Percentiles rank a stretch among this genome's conserved stretches.
phyloP scores from a whole-genome alignment of 1,284 basidiomycete species.

The Vanrija humicola region DNA sequence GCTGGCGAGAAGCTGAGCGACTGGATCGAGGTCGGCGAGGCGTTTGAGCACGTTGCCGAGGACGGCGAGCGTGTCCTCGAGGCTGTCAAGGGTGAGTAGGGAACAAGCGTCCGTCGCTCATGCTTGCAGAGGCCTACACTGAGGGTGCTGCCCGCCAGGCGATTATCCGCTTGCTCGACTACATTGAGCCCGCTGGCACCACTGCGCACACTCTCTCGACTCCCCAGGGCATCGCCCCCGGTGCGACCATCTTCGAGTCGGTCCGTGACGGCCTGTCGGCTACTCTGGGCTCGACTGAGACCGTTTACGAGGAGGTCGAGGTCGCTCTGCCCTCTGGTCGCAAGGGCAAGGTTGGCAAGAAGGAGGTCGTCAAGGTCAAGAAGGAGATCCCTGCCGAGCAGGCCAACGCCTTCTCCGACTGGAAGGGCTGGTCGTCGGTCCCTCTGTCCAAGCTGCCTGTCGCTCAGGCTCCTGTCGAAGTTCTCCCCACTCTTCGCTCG shows the following conservation, averaged over 20 bases:
- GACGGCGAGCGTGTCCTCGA: conserved; percentile 40
- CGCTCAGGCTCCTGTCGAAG: conserved; percentile 41
- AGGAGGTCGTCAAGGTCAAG: conserved; percentile 38
- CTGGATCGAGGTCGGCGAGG: conserved; percentile 48
- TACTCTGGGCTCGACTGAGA: conserved; percentile 17
- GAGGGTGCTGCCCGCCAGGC: conserved; percentile 53
- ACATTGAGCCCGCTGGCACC: conserved; percentile 49
- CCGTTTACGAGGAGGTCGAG: conserved; percentile 35
- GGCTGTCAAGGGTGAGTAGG: conserved; percentile 42
- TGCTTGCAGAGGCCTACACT: conserved; percentile 50
- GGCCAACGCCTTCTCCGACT: conserved; percentile 48
- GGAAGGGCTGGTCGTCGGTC: conserved; percentile 32
- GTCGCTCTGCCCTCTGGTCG: conserved; percentile 26
- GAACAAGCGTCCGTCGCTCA: not conserved
- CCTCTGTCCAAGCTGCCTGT: conserved; percentile 43
- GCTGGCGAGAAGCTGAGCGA: conserved; percentile 48
- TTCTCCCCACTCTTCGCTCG: conserved; percentile 47
- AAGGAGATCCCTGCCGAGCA: conserved; percentile 34
- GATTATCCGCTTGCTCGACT: conserved; percentile 53
- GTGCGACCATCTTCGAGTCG: conserved; percentile 52
- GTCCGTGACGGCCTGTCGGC: conserved; percentile 49
- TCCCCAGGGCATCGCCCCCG: conserved; percentile 50
- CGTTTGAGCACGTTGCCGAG: conserved; percentile 42
- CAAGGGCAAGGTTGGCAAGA: conserved; percentile 37
- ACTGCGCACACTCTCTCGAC: conserved; percentile 45